Percentiles rank a stretch among this genome's conserved stretches.
phyloP scores from a whole-genome alignment of 768 basidiomycete species.

The Termitomyces sp. region DNA sequence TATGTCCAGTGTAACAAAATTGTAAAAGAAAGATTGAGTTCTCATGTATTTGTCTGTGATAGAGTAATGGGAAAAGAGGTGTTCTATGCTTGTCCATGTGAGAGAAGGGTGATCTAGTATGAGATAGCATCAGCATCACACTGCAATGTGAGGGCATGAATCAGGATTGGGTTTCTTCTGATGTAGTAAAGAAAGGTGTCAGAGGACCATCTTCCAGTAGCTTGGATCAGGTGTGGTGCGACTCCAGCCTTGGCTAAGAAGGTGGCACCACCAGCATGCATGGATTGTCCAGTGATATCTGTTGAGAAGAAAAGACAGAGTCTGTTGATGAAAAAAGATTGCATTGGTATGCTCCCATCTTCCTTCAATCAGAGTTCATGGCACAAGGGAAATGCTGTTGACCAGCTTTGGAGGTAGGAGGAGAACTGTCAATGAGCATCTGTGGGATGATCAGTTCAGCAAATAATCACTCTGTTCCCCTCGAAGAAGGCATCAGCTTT shows the following conservation, averaged over 20 bases:
- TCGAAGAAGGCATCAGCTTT: too few relatives aligned
- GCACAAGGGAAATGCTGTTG: not conserved
- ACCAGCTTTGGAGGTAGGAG: not conserved
- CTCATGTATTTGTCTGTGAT: too few relatives aligned
- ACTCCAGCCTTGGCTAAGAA: conserved; percentile 23
- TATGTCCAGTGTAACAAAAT: too few relatives aligned
- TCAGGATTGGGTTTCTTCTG: too few relatives aligned
- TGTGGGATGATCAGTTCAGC: not conserved
- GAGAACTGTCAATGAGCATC: conserved; percentile 1
- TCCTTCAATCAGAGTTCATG: conserved; percentile 13
- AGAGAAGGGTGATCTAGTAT: too few relatives aligned
- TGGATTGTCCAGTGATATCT: conserved; percentile 30
- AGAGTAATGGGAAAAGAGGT: too few relatives aligned
- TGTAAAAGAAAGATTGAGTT: too few relatives aligned
- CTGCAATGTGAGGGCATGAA: too few relatives aligned
- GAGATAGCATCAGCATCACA: too few relatives aligned
- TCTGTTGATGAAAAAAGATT: conserved; percentile 15
- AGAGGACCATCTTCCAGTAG: conserved; percentile 34
- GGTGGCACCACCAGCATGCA: conserved; percentile 36
- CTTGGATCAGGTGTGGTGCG: conserved; percentile 16
- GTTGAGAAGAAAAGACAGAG: conserved; percentile 6
- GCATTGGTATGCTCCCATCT: conserved; percentile 10
- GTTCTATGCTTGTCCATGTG: too few relatives aligned
- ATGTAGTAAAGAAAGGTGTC: conserved; percentile 22
- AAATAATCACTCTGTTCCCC: too few relatives aligned